Conservation (phyloP, 768 basidiomycete species). For the Podaxis mareebaensis region DNA sequence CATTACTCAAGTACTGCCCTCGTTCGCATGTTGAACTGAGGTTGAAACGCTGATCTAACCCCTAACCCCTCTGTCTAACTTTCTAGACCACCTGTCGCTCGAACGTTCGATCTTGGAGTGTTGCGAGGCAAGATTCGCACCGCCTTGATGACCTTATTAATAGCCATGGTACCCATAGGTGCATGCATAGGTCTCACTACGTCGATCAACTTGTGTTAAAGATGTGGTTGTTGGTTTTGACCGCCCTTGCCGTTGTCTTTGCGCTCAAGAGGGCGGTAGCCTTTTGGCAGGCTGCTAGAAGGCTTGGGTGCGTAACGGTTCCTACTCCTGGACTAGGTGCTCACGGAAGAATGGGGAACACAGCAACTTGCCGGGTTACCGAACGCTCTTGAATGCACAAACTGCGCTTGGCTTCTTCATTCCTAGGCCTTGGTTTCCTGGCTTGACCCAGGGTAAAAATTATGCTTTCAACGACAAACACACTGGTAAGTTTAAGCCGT, state of each 20-base stretch:
- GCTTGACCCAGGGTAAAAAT: neutral
- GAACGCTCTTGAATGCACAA: neutral
- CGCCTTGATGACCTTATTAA: no score
- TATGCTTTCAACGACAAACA: slow-evolving; percentile 9
- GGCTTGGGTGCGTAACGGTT: neutral
- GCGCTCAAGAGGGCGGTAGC: neutral
- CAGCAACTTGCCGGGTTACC: slow-evolving; percentile 12
- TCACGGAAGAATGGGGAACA: neutral
- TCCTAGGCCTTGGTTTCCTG: neutral
- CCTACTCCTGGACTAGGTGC: neutral
- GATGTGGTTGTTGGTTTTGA: neutral
- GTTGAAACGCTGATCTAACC: no score
- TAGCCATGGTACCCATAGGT: no score
- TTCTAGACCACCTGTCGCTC: no score
- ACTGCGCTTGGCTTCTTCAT: neutral
- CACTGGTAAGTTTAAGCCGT: neutral
- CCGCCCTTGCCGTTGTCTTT: neutral
- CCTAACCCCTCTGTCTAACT: no score
- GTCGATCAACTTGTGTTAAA: no score
- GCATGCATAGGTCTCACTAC: no score
- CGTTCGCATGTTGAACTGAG: no score
- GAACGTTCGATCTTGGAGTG: no score
- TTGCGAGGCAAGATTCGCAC: no score
- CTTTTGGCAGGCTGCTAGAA: neutral
- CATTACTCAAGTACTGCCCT: no score